Evolutionary conservation across 345 rosid genomes (phyloP).

Genomic region (Excoecaria cochinchinensis): DNA sequence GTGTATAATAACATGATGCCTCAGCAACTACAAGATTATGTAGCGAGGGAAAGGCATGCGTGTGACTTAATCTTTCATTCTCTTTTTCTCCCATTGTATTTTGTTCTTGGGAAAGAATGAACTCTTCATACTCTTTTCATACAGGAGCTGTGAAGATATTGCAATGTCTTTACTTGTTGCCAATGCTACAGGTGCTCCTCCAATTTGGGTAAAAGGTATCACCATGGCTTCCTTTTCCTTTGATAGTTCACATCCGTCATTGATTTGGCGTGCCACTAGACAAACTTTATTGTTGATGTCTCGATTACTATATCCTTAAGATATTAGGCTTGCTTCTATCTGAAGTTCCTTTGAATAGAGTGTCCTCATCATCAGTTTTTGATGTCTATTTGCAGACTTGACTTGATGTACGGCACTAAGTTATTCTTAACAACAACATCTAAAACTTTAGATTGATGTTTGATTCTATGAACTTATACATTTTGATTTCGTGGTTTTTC

Average conservation of each 20-base stretch:
- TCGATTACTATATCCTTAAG: neutral
- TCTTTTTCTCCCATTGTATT: too few relatives aligned
- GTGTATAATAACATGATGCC: constrained; percentile 23
- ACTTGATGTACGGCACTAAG: neutral
- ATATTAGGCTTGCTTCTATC: neutral
- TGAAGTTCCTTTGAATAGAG: neutral
- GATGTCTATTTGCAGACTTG: neutral
- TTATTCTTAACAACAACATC: neutral
- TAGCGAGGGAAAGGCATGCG: constrained; percentile 24
- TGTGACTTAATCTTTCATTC: neutral
- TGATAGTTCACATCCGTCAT: neutral
- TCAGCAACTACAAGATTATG: constrained; percentile 16
- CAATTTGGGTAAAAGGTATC: constrained; percentile 40
- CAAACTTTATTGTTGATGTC: neutral
- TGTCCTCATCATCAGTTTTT: too few relatives aligned
- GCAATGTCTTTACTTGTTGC: constrained; percentile 40
- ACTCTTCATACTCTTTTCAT: neutral
- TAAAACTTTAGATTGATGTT: too few relatives aligned
- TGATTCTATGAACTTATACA: neutral
- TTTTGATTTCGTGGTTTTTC: neutral
- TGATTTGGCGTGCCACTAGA: neutral
- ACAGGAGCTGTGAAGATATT: constrained; percentile 36
- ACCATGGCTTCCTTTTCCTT: neutral
- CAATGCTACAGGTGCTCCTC: constrained; percentile 35
- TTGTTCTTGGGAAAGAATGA: neutral